These are phyloP conservation scores for Podospora didyma DNA, from an alignment of 495 filamentous ascomycete genomes.

Conservation along the genomic window DNA sequence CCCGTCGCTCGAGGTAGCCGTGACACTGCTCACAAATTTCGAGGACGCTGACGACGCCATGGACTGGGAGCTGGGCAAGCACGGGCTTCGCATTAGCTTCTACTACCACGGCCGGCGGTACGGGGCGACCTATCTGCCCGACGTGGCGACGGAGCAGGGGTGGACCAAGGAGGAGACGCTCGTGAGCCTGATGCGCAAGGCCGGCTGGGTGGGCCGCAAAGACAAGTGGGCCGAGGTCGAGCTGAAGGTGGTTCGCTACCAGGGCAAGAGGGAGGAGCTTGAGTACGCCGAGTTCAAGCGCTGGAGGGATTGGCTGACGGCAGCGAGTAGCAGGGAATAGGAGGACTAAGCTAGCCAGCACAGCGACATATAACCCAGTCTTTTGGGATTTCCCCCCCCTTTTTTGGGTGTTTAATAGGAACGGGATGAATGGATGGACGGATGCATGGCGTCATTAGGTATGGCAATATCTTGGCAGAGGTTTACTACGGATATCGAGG, in stretches of 20 bases:
- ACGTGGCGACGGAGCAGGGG: slow-evolving; percentile 86
- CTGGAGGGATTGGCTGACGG: slow-evolving; percentile 69
- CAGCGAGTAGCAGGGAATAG: slow-evolving; percentile 7
- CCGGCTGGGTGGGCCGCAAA: slow-evolving; percentile 70
- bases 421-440: no score
- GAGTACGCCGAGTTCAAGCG: slow-evolving; percentile 68
- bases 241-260: slow-evolving; percentile 72
- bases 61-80: slow-evolving; percentile 82
- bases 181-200: slow-evolving; percentile 87
- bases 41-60: slow-evolving; percentile 66
- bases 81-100: slow-evolving; percentile 80
- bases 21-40: slow-evolving; percentile 75
- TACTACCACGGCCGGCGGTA: slow-evolving; percentile 61
- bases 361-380: no score
- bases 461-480: neutral
- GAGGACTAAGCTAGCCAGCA: no score
- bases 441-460: neutral
- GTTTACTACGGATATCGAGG: neutral
- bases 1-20: slow-evolving; percentile 60
- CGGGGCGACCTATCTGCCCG: slow-evolving; percentile 86
- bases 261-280: slow-evolving; percentile 68
- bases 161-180: slow-evolving; percentile 95
- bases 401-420: neutral
- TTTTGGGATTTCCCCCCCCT: neutral
- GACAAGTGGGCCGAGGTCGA: slow-evolving; percentile 73